Evolutionary conservation across 768 basidiomycete species (phyloP).

Genomic region (Cystobasidium onofrii): DNA sequence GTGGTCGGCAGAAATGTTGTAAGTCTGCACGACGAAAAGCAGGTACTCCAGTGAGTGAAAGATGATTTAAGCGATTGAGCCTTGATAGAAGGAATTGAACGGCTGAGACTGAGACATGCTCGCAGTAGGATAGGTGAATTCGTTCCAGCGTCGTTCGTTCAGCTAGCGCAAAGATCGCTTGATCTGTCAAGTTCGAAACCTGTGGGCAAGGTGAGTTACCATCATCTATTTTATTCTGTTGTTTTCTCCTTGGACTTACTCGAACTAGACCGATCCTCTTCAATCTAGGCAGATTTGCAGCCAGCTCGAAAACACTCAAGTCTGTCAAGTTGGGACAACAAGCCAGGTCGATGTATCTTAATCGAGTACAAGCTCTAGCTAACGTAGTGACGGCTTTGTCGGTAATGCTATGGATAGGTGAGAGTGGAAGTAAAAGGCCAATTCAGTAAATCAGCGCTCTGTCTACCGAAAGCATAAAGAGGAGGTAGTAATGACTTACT

Average conservation of each 20-base stretch:
- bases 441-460: background rate
- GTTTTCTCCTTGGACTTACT: constrained; percentile 44
- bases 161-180: constrained; percentile 78
- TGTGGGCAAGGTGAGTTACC: constrained; percentile 15
- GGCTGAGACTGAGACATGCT: constrained; percentile 83
- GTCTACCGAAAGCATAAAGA: background rate
- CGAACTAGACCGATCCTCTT: constrained; percentile 90
- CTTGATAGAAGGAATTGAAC: constrained; percentile 81
- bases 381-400: constrained; percentile 76
- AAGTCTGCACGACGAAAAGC: constrained; percentile 76
- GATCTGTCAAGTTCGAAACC: constrained; percentile 80
- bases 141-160: constrained; percentile 82
- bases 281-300: constrained; percentile 69
- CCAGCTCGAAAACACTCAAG: constrained; percentile 84
- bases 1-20: constrained; percentile 79
- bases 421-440: background rate
- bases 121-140: constrained; percentile 94
- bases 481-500: constrained; percentile 43
- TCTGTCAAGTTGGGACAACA: constrained; percentile 84
- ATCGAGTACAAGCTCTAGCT: constrained; percentile 73
- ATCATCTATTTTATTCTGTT: background rate
- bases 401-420: constrained; percentile 78
- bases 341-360: constrained; percentile 93
- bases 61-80: constrained; percentile 82
- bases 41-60: constrained; percentile 93